Evolutionary conservation across 176 grass and related monocot genomes (phyloP), one percentile per base, ranked within the genome.

Genomic region (Carex littledalei): DNA sequence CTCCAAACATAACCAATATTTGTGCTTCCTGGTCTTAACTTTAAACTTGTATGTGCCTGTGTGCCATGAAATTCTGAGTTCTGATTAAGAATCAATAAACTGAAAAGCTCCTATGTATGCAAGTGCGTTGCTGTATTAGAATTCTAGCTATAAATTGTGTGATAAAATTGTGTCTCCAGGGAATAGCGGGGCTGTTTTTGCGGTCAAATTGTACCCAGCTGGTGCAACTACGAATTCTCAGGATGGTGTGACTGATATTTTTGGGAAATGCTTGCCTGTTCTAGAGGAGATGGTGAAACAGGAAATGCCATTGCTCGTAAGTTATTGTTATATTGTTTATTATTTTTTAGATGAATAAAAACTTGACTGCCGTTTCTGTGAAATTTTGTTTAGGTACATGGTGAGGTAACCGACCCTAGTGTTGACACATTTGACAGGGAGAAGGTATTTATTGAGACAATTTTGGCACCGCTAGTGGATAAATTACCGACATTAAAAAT

Each of bases 151-250:
- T 67, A 67, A 35, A 16, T 37, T 37, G 50, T 32, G 49, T 56
- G n/a, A 17, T 2, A 78, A 77, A 78, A 78, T 78, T 31, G 13
- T 90, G 34, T 74, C 80, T 60, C 81, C 37, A 95, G 95, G 83
- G 77, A 85, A 88, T 63, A 98, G 96, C 50, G 96, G 93, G 56
- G 81, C 89, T 4, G 85, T 98, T 52, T 92, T 89, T 78, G 90
- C 89, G 65, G 91, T 98, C 26, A 98, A 98, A 85, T 34, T 98
- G 47, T 95, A 98, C 87, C 96, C 96, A 85, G 93, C 93, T 52
- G 91, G 93, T 84, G 96, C 91, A 86, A 98, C 93, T 55, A 98
- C 96, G 6, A 98, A 98, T 87, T 98, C 96, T 73, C 93, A 95
- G 90, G 90, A 98, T 65, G 93, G 93, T 2, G 96, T 98, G 53